Base-by-base conservation (phyloP, 2,329 filamentous ascomycete genomes). In the Colletotrichum simmondsii region DNA sequence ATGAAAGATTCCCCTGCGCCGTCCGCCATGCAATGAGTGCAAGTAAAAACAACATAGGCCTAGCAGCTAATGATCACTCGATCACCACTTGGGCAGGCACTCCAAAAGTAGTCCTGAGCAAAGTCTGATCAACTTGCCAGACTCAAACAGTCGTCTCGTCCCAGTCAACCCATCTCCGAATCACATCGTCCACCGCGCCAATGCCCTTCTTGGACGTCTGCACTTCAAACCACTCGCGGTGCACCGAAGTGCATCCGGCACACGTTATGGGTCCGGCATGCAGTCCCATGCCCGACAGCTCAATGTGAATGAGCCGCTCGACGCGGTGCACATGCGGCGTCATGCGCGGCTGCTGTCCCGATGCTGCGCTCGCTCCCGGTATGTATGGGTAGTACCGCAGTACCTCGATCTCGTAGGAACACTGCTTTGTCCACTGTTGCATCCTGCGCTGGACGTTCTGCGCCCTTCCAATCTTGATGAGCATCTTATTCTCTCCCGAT, bases 171-270 rank as follows among this genome's bases (percentile, higher is more conserved):
- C 97, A 99, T 75, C 95, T 85, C 79, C 92, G 90, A 53, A 98
- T 92, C 72, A 95, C 90, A 75, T 93, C 86, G 75, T 90, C 85
- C 85, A 90, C 86, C 84, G 89, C 87, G 73, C 87, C 90, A 3
- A 98, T 87, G 0, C 92, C 94, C 32, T 92, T 88, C 75, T 92
- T 89, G 26, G 86, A 92, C 0, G 94, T 94, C 74, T 94, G 91
- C 1, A 98, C 92, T 83, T 97, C 94, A 80, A 99, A 99, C 96
- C 96, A 99, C 84, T 99, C 97, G 65, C 92, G 87, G 82, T 99
- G 97, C 77, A 95, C 92, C 78, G 92, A 92, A 2, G 95, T 95
- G 79, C 97, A 99, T 1, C 91, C 89, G 5, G 87, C 86, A 78
- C 97, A 99, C 65, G 89, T 89, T 22, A 83, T 85, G 59, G 83